Evolutionary conservation across 164 flowering plant genomes (phyloP), one percentile per base, ranked within the genome.

Genomic region (Pachysandra terminalis): DNA sequence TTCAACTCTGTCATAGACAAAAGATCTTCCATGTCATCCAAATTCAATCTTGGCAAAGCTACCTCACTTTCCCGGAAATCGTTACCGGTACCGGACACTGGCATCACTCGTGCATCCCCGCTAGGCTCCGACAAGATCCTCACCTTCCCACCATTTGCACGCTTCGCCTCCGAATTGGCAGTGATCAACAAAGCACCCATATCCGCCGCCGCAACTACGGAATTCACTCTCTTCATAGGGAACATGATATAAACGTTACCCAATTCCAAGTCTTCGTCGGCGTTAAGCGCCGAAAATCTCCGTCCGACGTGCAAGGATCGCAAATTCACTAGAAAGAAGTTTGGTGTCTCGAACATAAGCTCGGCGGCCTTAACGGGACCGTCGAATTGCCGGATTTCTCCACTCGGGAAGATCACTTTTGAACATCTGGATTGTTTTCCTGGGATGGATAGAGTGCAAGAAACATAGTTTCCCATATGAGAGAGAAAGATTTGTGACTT

Each of bases 221-320:
- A 85, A 64, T 81, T 88, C 35, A 84, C 41, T 41, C 86, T 80
- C 65, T 69, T 76, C 98, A 93, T 93, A 0, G 84, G 88, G 45
- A 93, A 82, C 84, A 87, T 75, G 57, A 82, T 77, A 69, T 93
- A 93, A 1, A 84, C 85, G 63, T 77, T 78, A 7, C 78, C 83
- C 52, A 81, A 73, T 56, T 86, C 91, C 5, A 93, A 79, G 22
- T 93, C 96, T 45, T 89, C 95, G 51, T 90, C 98, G 6, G 98
- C 98, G 41, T 65, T 68, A 17, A 93, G 81, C 2, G 98, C 82
- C 0, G 81, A 77, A 45, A 93, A 87, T 53, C 95, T 69, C 22
- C 84, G 64, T 0, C 98, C 96, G 0, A 83, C 68, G 0, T 77
- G 83, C 22, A 93, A 70, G 0, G 94, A 81, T 23, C 16, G 41